Conservation (phyloP, 345 rosid genomes). For the Anacardium occidentale region DNA sequence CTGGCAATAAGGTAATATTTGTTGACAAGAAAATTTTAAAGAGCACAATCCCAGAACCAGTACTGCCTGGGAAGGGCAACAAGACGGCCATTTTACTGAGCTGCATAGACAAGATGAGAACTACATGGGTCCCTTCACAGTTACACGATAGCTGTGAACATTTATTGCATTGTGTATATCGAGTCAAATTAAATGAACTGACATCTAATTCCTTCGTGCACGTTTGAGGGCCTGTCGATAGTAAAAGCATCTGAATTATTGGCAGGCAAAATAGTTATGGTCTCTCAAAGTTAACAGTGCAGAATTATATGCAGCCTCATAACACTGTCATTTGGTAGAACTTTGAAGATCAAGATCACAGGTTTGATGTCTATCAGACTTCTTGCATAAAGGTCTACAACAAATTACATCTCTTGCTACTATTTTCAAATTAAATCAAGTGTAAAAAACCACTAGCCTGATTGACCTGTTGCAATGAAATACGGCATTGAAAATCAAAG, state of each 20-base stretch:
- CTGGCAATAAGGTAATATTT: conserved; percentile 9
- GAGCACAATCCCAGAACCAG: conserved; percentile 1
- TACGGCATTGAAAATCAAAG: too few species aligned
- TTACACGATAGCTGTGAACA: conserved; percentile 10
- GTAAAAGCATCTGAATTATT: conserved; percentile 29
- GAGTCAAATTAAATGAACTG: conserved; percentile 7
- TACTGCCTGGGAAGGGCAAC: conserved; percentile 10
- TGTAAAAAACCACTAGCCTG: background rate
- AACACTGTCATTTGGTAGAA: conserved; percentile 25
- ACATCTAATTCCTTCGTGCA: conserved; percentile 12
- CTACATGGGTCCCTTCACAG: conserved; percentile 20
- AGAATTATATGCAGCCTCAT: conserved; percentile 25
- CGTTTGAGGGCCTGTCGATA: conserved; percentile 22
- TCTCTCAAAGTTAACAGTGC: background rate
- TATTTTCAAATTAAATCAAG: background rate
- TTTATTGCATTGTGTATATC: conserved; percentile 9
- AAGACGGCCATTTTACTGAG: conserved; percentile 11
- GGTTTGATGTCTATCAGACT: conserved; percentile 23
- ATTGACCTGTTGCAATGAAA: too few species aligned
- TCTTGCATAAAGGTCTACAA: background rate
- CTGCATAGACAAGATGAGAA: background rate
- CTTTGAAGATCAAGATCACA: conserved; percentile 23
- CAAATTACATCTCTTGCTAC: conserved; percentile 6
- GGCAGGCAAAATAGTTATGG: conserved; percentile 19
- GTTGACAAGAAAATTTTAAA: conserved; percentile 5